These are phyloP conservation scores for Collariella sp. DNA, from an alignment of 495 filamentous ascomycete genomes.

Conservation along the genomic window DNA sequence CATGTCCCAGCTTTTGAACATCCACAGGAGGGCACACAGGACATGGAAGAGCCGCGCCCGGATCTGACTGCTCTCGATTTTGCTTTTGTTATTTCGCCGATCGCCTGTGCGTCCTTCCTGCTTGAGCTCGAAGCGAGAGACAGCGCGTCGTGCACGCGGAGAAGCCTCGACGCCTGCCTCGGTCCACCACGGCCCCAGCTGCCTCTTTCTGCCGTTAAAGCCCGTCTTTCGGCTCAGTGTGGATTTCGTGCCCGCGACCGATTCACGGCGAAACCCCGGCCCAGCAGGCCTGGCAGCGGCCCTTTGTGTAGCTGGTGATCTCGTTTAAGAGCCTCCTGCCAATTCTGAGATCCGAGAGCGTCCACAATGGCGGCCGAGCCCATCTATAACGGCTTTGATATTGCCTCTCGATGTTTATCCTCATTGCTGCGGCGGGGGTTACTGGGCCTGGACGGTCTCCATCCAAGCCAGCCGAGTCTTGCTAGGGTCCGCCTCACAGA, in stretches of 20 bases:
- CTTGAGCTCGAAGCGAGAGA: slow-evolving; percentile 11
- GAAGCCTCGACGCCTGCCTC: slow-evolving; percentile 8
- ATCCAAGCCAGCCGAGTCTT: slow-evolving; percentile 37
- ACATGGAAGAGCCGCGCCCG: no score
- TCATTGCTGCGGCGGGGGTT: slow-evolving; percentile 3
- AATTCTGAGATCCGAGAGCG: slow-evolving; percentile 22
- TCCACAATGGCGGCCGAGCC: slow-evolving; percentile 20
- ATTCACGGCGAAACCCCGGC: slow-evolving; percentile 1
- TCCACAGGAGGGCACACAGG: no score
- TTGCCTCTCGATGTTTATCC: slow-evolving; percentile 11
- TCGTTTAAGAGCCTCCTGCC: slow-evolving; percentile 21
- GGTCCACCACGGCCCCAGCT: slow-evolving; percentile 11
- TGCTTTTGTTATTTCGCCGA: neutral
- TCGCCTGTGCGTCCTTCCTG: slow-evolving; percentile 21
- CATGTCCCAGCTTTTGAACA: no score
- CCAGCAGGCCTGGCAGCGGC: slow-evolving; percentile 1
- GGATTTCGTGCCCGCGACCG: neutral
- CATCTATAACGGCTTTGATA: slow-evolving; percentile 24
- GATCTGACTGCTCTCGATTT: no score
- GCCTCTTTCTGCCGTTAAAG: slow-evolving; percentile 4
- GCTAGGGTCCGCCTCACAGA: slow-evolving; percentile 28
- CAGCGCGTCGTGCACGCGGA: slow-evolving; percentile 8
- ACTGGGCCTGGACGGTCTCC: slow-evolving; percentile 14
- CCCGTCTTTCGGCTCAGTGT: slow-evolving; percentile 1
- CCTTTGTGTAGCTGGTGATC: slow-evolving; percentile 18